A percentile compares a stretch with the other conserved stretches of the same genome.
phyloP scores from a whole-genome alignment of 495 filamentous ascomycete species.

The Saxophila tyrrhenica region DNA sequence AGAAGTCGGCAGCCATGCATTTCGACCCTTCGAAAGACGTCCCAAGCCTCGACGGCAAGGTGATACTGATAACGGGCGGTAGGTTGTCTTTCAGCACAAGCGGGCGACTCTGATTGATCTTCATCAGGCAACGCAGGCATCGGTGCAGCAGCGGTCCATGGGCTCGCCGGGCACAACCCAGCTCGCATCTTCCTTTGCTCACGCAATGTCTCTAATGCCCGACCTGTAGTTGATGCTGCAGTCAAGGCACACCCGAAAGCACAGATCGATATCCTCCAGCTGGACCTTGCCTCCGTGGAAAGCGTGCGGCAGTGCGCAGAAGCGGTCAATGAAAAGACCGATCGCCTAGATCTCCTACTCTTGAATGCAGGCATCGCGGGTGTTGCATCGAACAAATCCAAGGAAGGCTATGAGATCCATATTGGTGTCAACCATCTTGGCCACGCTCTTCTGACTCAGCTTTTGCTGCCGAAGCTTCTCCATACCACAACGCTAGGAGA shows the following conservation, averaged over 20 bases:
- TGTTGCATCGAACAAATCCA: background rate
- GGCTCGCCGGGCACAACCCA: conserved; percentile 15
- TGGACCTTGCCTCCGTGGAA: conserved; percentile 9
- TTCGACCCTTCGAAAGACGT: background rate
- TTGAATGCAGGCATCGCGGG: conserved; percentile 17
- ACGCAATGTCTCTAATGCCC: conserved; percentile 5
- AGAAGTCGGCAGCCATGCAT: too few species aligned
- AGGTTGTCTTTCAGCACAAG: background rate
- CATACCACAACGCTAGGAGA: conserved; percentile 12
- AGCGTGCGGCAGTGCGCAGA: conserved; percentile 1
- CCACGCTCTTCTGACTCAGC: conserved; percentile 29
- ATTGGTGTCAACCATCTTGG: conserved; percentile 36
- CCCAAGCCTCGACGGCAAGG: background rate
- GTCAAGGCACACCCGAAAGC: background rate
- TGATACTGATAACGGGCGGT: background rate
- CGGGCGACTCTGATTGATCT: background rate
- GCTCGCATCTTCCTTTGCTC: conserved; percentile 11
- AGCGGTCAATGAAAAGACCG: background rate
- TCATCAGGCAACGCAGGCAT: conserved; percentile 6
- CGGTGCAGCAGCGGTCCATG: conserved; percentile 5
- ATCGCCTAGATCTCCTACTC: conserved; percentile 8
- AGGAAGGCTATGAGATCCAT: conserved; percentile 16
- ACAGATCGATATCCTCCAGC: conserved; percentile 4
- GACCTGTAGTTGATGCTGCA: conserved; percentile 3
- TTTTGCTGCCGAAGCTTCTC: conserved; percentile 29